These are phyloP conservation scores for Arthrinium puccinioides DNA, from an alignment of 2,329 filamentous ascomycete genomes.

Conservation along the genomic window DNA sequence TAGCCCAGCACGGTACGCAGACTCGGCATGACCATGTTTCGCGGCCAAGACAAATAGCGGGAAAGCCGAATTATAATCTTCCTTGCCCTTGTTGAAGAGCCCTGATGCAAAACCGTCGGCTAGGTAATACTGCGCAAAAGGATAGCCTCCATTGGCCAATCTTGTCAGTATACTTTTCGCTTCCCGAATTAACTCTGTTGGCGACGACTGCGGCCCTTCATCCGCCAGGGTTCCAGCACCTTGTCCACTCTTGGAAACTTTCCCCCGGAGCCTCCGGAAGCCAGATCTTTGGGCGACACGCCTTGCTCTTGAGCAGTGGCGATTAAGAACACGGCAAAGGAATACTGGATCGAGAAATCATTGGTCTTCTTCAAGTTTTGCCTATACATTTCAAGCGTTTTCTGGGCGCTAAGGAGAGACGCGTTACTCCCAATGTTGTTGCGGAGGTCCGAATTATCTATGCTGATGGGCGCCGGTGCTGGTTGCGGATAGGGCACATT, in stretches of 20 bases:
- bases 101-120: slow-evolving; percentile 92
- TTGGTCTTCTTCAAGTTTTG: slow-evolving; percentile 96
- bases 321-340: slow-evolving; percentile 92
- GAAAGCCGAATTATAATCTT: slow-evolving; percentile 87
- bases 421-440: slow-evolving; percentile 80
- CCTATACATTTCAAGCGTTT: slow-evolving; percentile 96
- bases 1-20: slow-evolving; percentile 83
- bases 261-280: slow-evolving; percentile 35
- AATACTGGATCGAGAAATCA: slow-evolving; percentile 84
- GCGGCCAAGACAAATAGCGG: slow-evolving; percentile 87
- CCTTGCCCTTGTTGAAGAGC: slow-evolving; percentile 88
- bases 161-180: slow-evolving; percentile 84
- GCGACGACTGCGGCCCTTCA: slow-evolving; percentile 27
- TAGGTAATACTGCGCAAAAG: slow-evolving; percentile 96
- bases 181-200: slow-evolving; percentile 71
- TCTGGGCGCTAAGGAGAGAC: slow-evolving; percentile 80
- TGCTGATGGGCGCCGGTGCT: slow-evolving; percentile 53
- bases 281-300: too few relatives aligned
- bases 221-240: slow-evolving; percentile 39
- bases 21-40: slow-evolving; percentile 96
- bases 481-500: slow-evolving; percentile 76
- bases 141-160: slow-evolving; percentile 80
- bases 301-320: slow-evolving; percentile 78
- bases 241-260: slow-evolving; percentile 36
- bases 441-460: slow-evolving; percentile 78